phyloP scores from a whole-genome alignment of 305 asterid species.

The Fraxinus angustifolia region DNA sequence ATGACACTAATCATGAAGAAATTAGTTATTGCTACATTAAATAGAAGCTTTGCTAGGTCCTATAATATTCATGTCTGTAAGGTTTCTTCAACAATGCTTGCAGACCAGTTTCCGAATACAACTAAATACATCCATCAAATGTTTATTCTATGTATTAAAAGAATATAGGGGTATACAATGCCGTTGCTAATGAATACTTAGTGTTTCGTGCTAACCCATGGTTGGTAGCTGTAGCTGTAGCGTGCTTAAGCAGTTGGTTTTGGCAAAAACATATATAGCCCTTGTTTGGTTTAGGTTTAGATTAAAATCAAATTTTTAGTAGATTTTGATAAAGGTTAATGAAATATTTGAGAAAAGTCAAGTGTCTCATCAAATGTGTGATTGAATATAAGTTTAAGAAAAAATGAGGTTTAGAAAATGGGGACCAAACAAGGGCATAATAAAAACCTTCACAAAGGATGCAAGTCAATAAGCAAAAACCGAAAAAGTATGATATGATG shows the following conservation, averaged over 20 bases:
- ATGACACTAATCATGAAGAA: background rate
- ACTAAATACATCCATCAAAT: background rate
- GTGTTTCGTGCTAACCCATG: background rate
- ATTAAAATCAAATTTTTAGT: background rate
- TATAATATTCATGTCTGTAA: background rate
- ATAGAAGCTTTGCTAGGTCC: background rate
- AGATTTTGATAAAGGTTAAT: background rate
- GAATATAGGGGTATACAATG: background rate
- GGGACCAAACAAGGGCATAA: background rate
- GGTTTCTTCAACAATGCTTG: background rate
- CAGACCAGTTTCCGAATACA: background rate
- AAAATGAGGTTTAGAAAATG: background rate
- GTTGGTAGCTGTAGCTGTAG: background rate
- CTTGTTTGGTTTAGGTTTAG: background rate
- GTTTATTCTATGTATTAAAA: background rate
- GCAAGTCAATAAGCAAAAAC: background rate
- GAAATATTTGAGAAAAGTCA: background rate
- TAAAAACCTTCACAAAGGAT: background rate
- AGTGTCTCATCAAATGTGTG: background rate
- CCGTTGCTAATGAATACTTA: background rate
- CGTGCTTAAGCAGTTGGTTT: background rate
- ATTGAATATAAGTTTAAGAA: background rate
- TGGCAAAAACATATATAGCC: background rate
- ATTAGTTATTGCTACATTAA: background rate
- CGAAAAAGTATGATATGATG: background rate